These are phyloP conservation scores for Graphilbum ipis-grandicollis DNA, from an alignment of 2,329 filamentous ascomycete species.

Conservation along the genomic window DNA sequence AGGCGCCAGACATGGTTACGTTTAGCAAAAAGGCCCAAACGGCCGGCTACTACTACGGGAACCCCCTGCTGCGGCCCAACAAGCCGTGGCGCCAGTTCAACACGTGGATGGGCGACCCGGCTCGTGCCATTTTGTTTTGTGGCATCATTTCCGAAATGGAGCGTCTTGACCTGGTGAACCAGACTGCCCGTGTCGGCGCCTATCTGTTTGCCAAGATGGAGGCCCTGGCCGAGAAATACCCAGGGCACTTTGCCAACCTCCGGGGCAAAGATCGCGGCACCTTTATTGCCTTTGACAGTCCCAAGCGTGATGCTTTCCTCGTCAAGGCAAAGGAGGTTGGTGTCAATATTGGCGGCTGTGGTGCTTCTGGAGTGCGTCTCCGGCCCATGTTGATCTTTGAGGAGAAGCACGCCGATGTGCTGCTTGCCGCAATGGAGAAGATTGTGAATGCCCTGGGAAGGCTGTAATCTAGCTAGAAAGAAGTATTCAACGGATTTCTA, in stretches of 20 bases:
- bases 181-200: conserved; percentile 61
- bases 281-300: conserved; percentile 83
- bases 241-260: conserved; percentile 64
- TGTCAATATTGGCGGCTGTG: conserved; percentile 76
- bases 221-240: conserved; percentile 50
- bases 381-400: conserved; percentile 88
- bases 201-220: conserved; percentile 61
- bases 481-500: no score
- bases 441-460: conserved; percentile 31
- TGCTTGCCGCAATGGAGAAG: conserved; percentile 65
- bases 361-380: conserved; percentile 56
- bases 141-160: conserved; percentile 69
- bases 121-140: conserved; percentile 68
- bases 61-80: conserved; percentile 66
- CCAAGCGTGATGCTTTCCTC: conserved; percentile 62
- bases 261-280: conserved; percentile 78
- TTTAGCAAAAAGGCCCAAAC: conserved; percentile 94
- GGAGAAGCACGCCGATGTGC: conserved; percentile 74
- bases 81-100: conserved; percentile 94
- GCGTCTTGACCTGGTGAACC: conserved; percentile 55
- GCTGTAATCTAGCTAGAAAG: no score
- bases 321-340: conserved; percentile 62
- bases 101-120: conserved; percentile 92
- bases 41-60: conserved; percentile 80
- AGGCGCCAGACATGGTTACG: conserved; percentile 82